Evolutionary conservation across 495 filamentous ascomycete genomes (phyloP).

Genomic region (Margaritispora aquatica): DNA sequence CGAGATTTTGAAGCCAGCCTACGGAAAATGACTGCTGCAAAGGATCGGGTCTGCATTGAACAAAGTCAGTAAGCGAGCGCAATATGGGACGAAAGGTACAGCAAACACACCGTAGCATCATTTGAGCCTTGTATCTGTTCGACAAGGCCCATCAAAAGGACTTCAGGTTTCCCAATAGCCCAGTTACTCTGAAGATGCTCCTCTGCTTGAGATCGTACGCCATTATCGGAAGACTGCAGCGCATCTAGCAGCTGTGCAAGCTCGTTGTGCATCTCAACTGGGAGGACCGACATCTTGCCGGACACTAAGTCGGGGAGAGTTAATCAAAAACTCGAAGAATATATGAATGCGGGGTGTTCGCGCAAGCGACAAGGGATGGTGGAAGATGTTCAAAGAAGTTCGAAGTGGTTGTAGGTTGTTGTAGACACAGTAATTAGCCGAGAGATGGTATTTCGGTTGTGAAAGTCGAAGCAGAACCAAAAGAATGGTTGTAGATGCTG

Average conservation of each 20-base stretch:
- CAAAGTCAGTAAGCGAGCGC: background rate
- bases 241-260: slow-evolving; percentile 80
- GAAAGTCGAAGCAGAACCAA: background rate
- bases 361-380: background rate
- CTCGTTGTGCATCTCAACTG: slow-evolving; percentile 71
- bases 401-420: background rate
- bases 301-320: background rate
- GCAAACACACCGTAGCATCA: slow-evolving; percentile 61
- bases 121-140: slow-evolving; percentile 78
- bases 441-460: background rate
- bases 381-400: background rate
- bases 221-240: slow-evolving; percentile 87
- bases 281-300: slow-evolving; percentile 72
- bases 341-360: background rate
- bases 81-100: background rate
- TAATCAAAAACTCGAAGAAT: background rate
- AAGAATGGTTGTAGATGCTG: background rate
- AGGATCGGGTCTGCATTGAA: slow-evolving; percentile 63
- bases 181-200: slow-evolving; percentile 85
- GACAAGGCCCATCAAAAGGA: slow-evolving; percentile 85
- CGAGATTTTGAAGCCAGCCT: slow-evolving; percentile 82
- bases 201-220: slow-evolving; percentile 75
- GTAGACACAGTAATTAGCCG: background rate
- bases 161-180: slow-evolving; percentile 71
- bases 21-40: slow-evolving; percentile 90